A percentile compares a stretch with the other conserved stretches of the same genome.
These are phyloP conservation scores for Raphanus raphanistrum DNA, from an alignment of 345 rosid species.

Conservation along the genomic window DNA sequence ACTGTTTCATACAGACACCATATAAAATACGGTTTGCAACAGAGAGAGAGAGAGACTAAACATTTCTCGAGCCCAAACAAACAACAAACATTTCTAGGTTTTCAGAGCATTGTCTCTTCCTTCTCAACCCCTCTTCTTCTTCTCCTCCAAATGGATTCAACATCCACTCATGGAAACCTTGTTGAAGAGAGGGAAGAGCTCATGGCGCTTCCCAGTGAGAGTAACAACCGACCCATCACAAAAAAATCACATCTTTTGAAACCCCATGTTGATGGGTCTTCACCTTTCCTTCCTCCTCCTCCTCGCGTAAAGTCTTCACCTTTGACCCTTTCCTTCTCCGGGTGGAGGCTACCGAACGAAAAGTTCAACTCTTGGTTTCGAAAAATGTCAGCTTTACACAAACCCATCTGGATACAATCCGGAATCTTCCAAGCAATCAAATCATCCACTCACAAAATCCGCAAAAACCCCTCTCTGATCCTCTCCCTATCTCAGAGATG, in stretches of 20 bases:
- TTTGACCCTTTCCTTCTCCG: constrained; percentile 29
- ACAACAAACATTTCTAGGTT: not conserved
- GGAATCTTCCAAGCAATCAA: constrained; percentile 50
- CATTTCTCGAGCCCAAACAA: not conserved
- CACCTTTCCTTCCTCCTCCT: constrained; percentile 17
- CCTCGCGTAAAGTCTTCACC: constrained; percentile 25
- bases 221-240: not conserved
- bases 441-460: constrained; percentile 41
- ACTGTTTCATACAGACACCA: not conserved
- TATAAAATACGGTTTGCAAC: not conserved
- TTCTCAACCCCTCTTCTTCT: not conserved
- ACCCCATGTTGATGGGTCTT: constrained; percentile 33
- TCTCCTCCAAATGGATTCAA: constrained; percentile 21
- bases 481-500: constrained; percentile 49
- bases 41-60: not conserved
- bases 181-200: constrained; percentile 46
- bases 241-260: constrained; percentile 43
- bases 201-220: constrained; percentile 35
- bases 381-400: constrained; percentile 39
- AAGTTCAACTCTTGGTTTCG: constrained; percentile 49
- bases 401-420: constrained; percentile 41
- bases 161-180: not conserved
- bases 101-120: not conserved
- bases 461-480: constrained; percentile 29
- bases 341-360: constrained; percentile 38